phyloP scores from a whole-genome alignment of 495 filamentous ascomycete genomes.

The Podospora conica region DNA sequence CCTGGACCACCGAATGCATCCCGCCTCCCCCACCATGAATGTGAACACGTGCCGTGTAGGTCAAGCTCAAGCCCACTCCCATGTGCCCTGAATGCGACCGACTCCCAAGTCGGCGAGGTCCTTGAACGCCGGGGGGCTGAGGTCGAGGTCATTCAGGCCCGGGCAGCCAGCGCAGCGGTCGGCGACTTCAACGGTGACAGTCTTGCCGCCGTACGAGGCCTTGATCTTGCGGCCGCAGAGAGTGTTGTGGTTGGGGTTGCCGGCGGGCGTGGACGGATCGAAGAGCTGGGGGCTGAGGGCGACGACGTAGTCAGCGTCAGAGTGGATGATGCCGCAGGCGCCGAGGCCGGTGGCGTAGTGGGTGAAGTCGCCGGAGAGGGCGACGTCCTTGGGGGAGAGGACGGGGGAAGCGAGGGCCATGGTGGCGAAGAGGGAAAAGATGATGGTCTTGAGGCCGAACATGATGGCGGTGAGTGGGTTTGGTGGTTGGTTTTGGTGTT shows the following conservation, averaged over 20 bases:
- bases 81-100: slow-evolving; percentile 31
- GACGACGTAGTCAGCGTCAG: slow-evolving; percentile 38
- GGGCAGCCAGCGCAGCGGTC: slow-evolving; percentile 20
- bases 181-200: slow-evolving; percentile 26
- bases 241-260: slow-evolving; percentile 30
- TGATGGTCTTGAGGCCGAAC: not conserved
- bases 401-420: not conserved
- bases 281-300: slow-evolving; percentile 33
- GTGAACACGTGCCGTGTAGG: not conserved
- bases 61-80: slow-evolving; percentile 22
- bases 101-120: slow-evolving; percentile 15
- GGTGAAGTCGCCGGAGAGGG: slow-evolving; percentile 30
- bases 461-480: not conserved
- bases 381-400: not conserved
- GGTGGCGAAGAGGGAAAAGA: not conserved
- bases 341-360: slow-evolving; percentile 50
- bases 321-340: slow-evolving; percentile 24
- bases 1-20: not conserved
- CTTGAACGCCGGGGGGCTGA: slow-evolving; percentile 17
- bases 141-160: slow-evolving; percentile 11
- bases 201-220: slow-evolving; percentile 23
- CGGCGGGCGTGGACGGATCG: slow-evolving; percentile 21
- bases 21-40: not conserved
- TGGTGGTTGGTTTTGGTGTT: not conserved
- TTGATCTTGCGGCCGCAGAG: slow-evolving; percentile 26